A percentile compares a stretch with the other conserved stretches of the same genome.
Evolutionary conservation across 352 stramenopile species (phyloP).

Genomic region (Nothophytophthora sp.): DNA sequence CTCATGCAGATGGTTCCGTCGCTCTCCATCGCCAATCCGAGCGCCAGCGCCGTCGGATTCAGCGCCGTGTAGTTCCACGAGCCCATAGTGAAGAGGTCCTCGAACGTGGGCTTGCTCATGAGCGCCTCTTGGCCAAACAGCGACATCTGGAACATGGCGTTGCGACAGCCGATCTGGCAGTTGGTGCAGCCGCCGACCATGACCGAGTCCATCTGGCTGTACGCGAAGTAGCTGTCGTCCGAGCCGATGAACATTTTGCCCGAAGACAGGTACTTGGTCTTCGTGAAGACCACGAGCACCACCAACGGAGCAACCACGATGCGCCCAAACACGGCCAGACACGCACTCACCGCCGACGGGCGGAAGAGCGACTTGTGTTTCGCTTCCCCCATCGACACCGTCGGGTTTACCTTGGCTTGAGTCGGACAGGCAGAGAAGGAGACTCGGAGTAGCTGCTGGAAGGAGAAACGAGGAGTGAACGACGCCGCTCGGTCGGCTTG

Average conservation of each 20-base stretch:
- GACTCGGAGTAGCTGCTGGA: too few species aligned
- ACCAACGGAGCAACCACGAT: constrained; percentile 1
- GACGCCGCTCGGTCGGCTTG: too few species aligned
- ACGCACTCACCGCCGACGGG: too few species aligned
- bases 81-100: background rate
- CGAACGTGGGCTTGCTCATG: constrained; percentile 7
- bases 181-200: constrained; percentile 3
- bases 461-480: too few species aligned
- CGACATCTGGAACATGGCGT: background rate
- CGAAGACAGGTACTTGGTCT: background rate
- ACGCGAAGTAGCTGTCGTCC: constrained; percentile 1
- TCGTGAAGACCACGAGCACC: background rate
- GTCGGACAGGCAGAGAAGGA: too few species aligned
- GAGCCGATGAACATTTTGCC: constrained; percentile 3
- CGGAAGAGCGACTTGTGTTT: too few species aligned
- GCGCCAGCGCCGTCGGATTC: background rate
- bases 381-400: too few species aligned
- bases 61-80: background rate
- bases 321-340: background rate
- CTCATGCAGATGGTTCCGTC: background rate
- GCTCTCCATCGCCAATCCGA: background rate
- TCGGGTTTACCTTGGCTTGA: too few species aligned
- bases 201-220: constrained; percentile 1
- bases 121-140: background rate
- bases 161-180: background rate